These are phyloP conservation scores for Exserohilum turcica DNA, from an alignment of 2,329 filamentous ascomycete species.

Conservation along the genomic window DNA sequence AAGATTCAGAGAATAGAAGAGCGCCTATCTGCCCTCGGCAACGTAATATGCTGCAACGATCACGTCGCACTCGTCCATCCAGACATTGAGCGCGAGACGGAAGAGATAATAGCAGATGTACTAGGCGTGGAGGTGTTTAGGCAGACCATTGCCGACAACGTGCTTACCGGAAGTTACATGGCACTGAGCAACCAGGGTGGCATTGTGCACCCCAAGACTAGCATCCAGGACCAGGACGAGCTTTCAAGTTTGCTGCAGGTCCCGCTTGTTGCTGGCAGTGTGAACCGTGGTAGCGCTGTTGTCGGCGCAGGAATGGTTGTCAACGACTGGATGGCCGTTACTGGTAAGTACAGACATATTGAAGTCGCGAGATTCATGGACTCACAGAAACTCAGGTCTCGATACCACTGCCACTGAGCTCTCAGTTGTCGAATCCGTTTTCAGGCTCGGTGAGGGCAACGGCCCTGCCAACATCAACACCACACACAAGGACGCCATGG, in stretches of 20 bases:
- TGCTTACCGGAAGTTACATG: conserved; percentile 97
- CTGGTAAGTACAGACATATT: conserved; percentile 47
- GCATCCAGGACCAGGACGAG: conserved; percentile 97
- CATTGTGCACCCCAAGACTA: conserved; percentile 95
- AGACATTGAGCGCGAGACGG: conserved; percentile 94
- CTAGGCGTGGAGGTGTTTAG: conserved; percentile 87
- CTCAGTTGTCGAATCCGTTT: conserved; percentile 94
- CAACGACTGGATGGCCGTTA: conserved; percentile 96
- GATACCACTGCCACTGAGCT: conserved; percentile 98
- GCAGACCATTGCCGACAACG: conserved; percentile 96
- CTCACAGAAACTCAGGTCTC: conserved; percentile 59
- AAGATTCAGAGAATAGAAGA: conserved; percentile 98
- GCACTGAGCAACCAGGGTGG: conserved; percentile 93
- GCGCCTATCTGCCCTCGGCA: conserved; percentile 90
- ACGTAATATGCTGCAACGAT: conserved; percentile 96
- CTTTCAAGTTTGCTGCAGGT: conserved; percentile 91
- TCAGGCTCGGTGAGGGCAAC: conserved; percentile 85
- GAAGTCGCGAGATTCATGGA: background rate
- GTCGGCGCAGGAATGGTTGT: conserved; percentile 98
- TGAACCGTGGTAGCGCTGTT: conserved; percentile 91
- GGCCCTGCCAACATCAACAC: conserved; percentile 79
- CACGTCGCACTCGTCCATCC: conserved; percentile 96
- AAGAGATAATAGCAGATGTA: conserved; percentile 97
- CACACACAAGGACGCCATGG: conserved; percentile 94
- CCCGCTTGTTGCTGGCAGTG: conserved; percentile 88